These are phyloP conservation scores for Delitschia confertaspora DNA, from an alignment of 495 filamentous ascomycete species.

Conservation along the genomic window DNA sequence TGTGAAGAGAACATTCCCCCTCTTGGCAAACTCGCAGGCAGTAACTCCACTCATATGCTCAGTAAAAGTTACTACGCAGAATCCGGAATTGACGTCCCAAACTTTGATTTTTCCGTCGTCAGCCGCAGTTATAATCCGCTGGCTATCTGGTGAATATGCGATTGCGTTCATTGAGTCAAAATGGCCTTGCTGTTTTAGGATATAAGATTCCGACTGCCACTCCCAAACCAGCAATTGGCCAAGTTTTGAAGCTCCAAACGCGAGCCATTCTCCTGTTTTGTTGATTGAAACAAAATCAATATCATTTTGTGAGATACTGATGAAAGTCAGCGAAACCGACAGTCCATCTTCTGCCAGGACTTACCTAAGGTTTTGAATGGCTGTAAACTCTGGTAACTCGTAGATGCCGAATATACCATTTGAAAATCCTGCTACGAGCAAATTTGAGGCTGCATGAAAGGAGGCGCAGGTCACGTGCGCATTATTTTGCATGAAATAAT, in stretches of 20 bases:
- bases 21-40: slow-evolving; percentile 89
- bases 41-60: slow-evolving; percentile 93
- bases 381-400: slow-evolving; percentile 93
- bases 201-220: slow-evolving; percentile 99
- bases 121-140: slow-evolving; percentile 81
- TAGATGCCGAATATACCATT: slow-evolving; percentile 89
- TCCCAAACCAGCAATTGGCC: slow-evolving; percentile 97
- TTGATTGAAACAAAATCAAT: slow-evolving; percentile 92
- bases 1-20: slow-evolving; percentile 90
- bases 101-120: slow-evolving; percentile 98
- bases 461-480: slow-evolving; percentile 80
- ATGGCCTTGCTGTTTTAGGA: slow-evolving; percentile 95
- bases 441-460: slow-evolving; percentile 76
- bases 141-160: slow-evolving; percentile 86
- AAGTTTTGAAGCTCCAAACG: slow-evolving; percentile 91
- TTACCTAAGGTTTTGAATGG: slow-evolving; percentile 74
- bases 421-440: slow-evolving; percentile 88
- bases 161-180: slow-evolving; percentile 94
- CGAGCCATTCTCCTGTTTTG: slow-evolving; percentile 90
- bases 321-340: slow-evolving; percentile 27
- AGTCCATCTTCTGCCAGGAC: background rate
- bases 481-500: slow-evolving; percentile 87
- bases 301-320: slow-evolving; percentile 88
- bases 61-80: slow-evolving; percentile 96
- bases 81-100: slow-evolving; percentile 92